Evolutionary conservation across 2,329 filamentous ascomycete genomes (phyloP).

Genomic region (Fusarium irregulare): DNA sequence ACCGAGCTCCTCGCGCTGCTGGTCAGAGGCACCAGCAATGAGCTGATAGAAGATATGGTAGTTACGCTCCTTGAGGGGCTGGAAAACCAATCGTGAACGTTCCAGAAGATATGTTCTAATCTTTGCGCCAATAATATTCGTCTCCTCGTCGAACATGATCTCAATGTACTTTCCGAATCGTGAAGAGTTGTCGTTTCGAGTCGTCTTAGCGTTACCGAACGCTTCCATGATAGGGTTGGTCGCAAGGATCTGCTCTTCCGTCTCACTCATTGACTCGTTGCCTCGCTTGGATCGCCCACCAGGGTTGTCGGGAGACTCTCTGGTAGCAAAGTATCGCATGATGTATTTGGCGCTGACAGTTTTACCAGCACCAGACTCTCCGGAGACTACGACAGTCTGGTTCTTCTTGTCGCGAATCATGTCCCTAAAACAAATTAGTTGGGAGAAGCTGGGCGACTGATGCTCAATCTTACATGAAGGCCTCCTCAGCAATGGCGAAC

Average conservation of each 20-base stretch:
- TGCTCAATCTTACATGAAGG: slow-evolving; percentile 77
- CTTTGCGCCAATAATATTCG: slow-evolving; percentile 97
- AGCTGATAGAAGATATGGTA: slow-evolving; percentile 99
- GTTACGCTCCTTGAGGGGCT: slow-evolving; percentile 96
- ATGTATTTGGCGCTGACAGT: slow-evolving; percentile 99
- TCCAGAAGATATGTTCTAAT: slow-evolving; percentile 96
- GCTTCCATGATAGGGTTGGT: slow-evolving; percentile 99
- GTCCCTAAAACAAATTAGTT: slow-evolving; percentile 72
- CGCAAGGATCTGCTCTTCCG: slow-evolving; percentile 96
- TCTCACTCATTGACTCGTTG: slow-evolving; percentile 89
- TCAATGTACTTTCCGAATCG: slow-evolving; percentile 99
- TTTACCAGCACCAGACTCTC: slow-evolving; percentile 98
- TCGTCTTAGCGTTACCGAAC: slow-evolving; percentile 99
- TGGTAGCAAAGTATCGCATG: slow-evolving; percentile 98
- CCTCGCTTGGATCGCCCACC: slow-evolving; percentile 80
- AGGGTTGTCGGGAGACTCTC: slow-evolving; percentile 91
- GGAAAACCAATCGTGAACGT: slow-evolving; percentile 94
- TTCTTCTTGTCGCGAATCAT: slow-evolving; percentile 97
- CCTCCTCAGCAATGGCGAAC: slow-evolving; percentile 98
- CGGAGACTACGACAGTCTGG: slow-evolving; percentile 98
- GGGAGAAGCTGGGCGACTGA: background rate
- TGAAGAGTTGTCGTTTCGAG: slow-evolving; percentile 98
- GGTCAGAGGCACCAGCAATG: slow-evolving; percentile 88
- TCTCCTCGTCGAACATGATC: slow-evolving; percentile 97
- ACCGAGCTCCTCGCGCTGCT: slow-evolving; percentile 81